Conservation (phyloP, 257 asterid genomes). For the Linderniella brevidens region DNA sequence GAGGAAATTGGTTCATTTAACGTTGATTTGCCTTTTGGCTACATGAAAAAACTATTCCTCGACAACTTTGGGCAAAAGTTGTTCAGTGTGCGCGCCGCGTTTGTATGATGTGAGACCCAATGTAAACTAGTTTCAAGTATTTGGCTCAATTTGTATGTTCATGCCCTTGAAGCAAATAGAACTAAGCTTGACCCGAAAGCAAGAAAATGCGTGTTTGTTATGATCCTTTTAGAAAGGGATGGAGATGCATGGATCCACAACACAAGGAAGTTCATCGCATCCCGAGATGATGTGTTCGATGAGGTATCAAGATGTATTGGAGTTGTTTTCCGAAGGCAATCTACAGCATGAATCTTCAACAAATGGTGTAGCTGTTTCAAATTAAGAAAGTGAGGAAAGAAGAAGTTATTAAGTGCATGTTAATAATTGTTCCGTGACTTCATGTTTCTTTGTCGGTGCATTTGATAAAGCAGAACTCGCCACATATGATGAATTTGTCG, state of each 20-base stretch:
- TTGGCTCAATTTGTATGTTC: background rate
- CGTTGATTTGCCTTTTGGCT: background rate
- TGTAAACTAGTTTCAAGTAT: background rate
- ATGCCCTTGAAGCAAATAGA: background rate
- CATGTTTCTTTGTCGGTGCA: slow-evolving; percentile 4
- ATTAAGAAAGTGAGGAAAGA: background rate
- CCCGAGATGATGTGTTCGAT: background rate
- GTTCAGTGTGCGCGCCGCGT: background rate
- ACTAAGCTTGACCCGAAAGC: slow-evolving; percentile 1
- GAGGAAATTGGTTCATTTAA: background rate
- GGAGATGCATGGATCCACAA: background rate
- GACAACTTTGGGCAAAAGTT: background rate
- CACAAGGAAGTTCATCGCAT: background rate
- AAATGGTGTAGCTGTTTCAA: background rate
- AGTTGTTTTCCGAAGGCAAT: background rate
- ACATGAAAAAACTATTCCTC: background rate
- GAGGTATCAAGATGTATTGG: background rate
- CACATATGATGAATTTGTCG: slow-evolving; percentile 10
- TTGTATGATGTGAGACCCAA: background rate
- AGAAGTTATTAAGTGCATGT: background rate
- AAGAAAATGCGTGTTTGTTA: background rate
- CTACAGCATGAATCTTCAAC: background rate
- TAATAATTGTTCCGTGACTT: background rate
- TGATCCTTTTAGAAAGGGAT: background rate
- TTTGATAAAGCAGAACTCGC: slow-evolving; percentile 5